phyloP scores from a whole-genome alignment of 2,329 filamentous ascomycete genomes.

The Botrytis sinoallii region DNA sequence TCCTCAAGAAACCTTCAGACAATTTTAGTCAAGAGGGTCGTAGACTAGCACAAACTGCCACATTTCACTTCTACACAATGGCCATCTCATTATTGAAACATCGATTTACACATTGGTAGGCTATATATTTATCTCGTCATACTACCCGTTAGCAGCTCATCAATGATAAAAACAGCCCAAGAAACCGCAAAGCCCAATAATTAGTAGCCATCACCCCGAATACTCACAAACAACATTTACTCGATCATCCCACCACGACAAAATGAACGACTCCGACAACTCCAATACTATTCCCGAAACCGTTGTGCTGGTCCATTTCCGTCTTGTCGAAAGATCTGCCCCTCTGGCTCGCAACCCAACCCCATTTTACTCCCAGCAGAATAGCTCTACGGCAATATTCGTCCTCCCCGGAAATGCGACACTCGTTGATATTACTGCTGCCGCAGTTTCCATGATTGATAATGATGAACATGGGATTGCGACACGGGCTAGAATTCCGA shows the following conservation, averaged over 20 bases:
- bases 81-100: not conserved
- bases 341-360: not conserved
- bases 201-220: not conserved
- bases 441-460: not conserved
- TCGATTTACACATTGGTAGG: not conserved
- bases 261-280: not conserved
- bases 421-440: not conserved
- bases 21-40: not conserved
- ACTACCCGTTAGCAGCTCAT: not conserved
- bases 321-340: not conserved
- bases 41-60: not conserved
- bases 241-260: not conserved
- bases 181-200: not conserved
- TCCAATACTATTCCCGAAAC: not conserved
- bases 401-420: not conserved
- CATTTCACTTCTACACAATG: fast-evolving
- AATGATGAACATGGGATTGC: not conserved
- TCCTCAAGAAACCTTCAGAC: not conserved
- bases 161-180: not conserved
- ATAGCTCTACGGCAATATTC: not conserved
- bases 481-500: not conserved
- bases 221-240: not conserved
- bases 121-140: not conserved
- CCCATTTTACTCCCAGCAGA: not conserved
- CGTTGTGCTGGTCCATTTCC: not conserved